Evolutionary conservation across 2,329 filamentous ascomycete species (phyloP).

Genomic region (Huntiella omanensis): DNA sequence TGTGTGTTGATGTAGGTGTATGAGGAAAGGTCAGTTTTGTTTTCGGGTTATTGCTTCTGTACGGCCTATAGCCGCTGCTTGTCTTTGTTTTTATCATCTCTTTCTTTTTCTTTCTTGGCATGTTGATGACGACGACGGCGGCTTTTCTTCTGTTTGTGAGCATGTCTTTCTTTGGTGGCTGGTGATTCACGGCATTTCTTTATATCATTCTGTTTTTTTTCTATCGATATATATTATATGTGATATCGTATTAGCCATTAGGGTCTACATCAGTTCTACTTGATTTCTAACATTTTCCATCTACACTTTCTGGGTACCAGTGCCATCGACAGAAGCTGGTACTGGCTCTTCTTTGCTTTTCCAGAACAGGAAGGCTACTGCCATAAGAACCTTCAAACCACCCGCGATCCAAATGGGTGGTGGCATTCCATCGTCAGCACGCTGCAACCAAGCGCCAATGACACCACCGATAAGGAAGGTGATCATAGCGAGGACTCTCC

Average conservation of each 20-base stretch:
- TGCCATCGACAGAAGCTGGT: too few species aligned
- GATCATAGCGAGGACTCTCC: conserved; percentile 26
- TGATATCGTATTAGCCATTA: too few species aligned
- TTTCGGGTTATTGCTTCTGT: not conserved
- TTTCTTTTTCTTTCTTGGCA: not conserved
- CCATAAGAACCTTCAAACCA: conserved; percentile 25
- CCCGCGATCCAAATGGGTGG: conserved; percentile 27
- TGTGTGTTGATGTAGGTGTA: conserved; percentile 38
- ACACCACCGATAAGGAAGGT: conserved; percentile 29
- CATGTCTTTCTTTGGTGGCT: not conserved
- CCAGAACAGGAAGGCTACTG: conserved; percentile 20
- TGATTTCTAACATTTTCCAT: too few species aligned
- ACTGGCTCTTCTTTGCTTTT: conserved; percentile 11
- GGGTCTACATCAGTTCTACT: too few species aligned
- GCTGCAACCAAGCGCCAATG: conserved; percentile 28
- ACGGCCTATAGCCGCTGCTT: not conserved
- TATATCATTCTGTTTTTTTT: conserved; percentile 1
- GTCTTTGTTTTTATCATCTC: not conserved
- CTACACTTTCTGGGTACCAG: too few species aligned
- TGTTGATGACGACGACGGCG: too few species aligned
- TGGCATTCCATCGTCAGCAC: conserved; percentile 22
- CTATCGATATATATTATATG: not conserved
- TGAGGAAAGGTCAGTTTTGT: not conserved
- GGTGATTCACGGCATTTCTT: too few species aligned
- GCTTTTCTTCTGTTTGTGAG: too few species aligned